These are phyloP conservation scores for Panaeolus cyanescens DNA, from an alignment of 768 basidiomycete genomes.

Conservation along the genomic window DNA sequence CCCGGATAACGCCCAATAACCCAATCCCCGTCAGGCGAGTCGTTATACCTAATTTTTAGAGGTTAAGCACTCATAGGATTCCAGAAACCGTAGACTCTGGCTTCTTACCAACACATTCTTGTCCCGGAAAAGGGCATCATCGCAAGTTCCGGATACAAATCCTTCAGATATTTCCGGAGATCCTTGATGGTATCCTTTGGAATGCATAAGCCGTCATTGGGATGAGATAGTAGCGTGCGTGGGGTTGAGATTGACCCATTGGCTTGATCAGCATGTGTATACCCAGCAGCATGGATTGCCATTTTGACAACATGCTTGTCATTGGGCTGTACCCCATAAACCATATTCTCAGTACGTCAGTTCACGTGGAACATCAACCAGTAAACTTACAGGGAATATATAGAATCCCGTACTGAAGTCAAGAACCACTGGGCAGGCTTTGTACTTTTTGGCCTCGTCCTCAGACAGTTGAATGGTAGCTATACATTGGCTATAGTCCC, in stretches of 20 bases:
- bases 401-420: conserved; percentile 80
- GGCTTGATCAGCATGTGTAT: conserved; percentile 47
- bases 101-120: conserved; percentile 82
- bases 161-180: conserved; percentile 52
- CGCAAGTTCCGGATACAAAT: conserved; percentile 78
- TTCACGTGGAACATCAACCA: conserved; percentile 6
- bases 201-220: conserved; percentile 59
- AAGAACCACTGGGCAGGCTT: conserved; percentile 65
- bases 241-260: conserved; percentile 65
- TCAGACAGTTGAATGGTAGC: conserved; percentile 73
- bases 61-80: conserved; percentile 5
- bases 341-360: conserved; percentile 1
- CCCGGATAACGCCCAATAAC: conserved; percentile 73
- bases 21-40: conserved; percentile 87
- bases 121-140: conserved; percentile 71
- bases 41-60: conserved; percentile 73
- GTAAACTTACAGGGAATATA: conserved; percentile 69
- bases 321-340: conserved; percentile 53
- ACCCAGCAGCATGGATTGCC: conserved; percentile 77
- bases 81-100: not conserved
- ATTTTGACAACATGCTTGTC: conserved; percentile 72
- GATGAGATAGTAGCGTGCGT: conserved; percentile 68
- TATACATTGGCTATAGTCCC: conserved; percentile 77
- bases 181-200: conserved; percentile 54
- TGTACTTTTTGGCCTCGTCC: conserved; percentile 68